Evolutionary conservation across 2,329 filamentous ascomycete species (phyloP), one percentile per base, ranked within the genome.

Genomic region (Ophiostoma sp.): DNA sequence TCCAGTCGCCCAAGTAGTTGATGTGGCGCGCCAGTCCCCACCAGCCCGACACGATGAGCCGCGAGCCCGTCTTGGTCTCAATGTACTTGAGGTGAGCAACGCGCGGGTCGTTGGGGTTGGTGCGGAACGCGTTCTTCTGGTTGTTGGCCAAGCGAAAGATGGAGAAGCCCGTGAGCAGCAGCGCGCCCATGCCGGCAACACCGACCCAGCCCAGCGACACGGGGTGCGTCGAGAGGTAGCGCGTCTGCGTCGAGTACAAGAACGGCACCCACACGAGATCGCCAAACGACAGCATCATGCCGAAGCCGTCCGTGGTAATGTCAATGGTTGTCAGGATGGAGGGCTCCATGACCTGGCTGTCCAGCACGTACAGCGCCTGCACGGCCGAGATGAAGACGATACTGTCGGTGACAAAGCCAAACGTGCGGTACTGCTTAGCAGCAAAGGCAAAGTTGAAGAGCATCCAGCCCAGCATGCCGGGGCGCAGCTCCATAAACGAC

Each of bases 1-100:
- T 83, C 93, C 93, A 97, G 80, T 98, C 94, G 66, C 93, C 94
- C 0, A 96, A 80, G 79, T 98, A 97, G 81, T 97, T 98, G 83
- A 97, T 94, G 79, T 98, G 94, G 58, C 94, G 87, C 0, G 93
- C 90, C 36, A 87, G 82, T 60, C 94, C 94, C 94, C 94, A 97
- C 94, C 94, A 98, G 68, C 94, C 94, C 0, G 90, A 89, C 3
- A 88, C 87, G 72, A 97, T 84, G 42, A 97, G 85, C 73, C 89
- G 90, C 69, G 90, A 93, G 66, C 94, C 94, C 2, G 86, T 84
- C 75, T 88, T 87, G 9, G 94, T 98, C 80, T 95, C 83, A 70
- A 98, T 93, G 78, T 90, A 96, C 76, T 90, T 87, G 73, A 97
- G 86, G 75, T 97, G 89, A 58, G 87, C 84, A 68, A 97, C 87